phyloP scores from a whole-genome alignment of 2,329 filamentous ascomycete species.

The Sporothrix pseudoabietina region DNA sequence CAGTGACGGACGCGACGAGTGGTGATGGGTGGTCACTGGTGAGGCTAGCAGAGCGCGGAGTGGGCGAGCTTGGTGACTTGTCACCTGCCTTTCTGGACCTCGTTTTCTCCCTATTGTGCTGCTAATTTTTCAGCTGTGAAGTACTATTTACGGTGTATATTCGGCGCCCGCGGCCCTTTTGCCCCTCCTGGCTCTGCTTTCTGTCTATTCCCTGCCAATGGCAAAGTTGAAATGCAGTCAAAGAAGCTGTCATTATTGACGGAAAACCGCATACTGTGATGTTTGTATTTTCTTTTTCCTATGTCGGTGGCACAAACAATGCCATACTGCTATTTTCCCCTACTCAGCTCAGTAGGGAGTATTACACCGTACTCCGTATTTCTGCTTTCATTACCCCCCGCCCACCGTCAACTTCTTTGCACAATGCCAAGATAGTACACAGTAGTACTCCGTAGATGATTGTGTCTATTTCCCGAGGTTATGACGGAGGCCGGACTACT shows the following conservation, averaged over 20 bases:
- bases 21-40: background rate
- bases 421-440: too few species aligned
- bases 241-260: conserved; percentile 6
- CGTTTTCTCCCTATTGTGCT: background rate
- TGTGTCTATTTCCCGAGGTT: background rate
- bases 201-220: background rate
- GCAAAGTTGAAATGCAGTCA: background rate
- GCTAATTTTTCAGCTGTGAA: background rate
- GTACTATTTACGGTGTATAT: too few species aligned
- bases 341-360: background rate
- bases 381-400: background rate
- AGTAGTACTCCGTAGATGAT: background rate
- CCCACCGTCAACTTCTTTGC: background rate
- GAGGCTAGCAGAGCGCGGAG: background rate
- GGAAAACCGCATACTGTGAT: background rate
- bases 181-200: background rate
- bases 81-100: background rate
- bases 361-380: too few species aligned
- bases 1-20: background rate
- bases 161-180: background rate
- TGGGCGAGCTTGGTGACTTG: conserved; percentile 1
- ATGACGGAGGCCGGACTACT: background rate
- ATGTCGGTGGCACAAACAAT: background rate
- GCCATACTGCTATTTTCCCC: background rate
- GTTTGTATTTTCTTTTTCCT: conserved; percentile 10